phyloP scores from a whole-genome alignment of 768 basidiomycete genomes.

The Suillus fuscotomentosus region DNA sequence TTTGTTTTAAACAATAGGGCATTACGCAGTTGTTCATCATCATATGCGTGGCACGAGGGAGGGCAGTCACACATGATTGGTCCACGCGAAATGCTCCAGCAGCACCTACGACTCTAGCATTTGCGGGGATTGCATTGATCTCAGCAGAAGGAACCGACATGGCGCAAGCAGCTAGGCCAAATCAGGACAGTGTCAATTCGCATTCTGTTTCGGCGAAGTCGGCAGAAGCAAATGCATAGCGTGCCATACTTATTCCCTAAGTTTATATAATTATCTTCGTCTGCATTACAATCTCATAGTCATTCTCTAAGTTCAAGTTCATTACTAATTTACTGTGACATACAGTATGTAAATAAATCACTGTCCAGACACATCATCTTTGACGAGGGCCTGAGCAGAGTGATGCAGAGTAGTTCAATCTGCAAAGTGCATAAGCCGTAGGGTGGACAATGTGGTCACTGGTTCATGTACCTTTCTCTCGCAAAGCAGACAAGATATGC shows the following conservation, averaged over 20 bases:
- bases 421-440: too few species aligned
- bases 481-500: constrained; percentile 68
- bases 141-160: background rate
- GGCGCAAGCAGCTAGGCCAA: background rate
- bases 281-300: background rate
- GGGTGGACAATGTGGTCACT: too few species aligned
- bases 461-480: too few species aligned
- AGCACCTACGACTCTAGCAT: background rate
- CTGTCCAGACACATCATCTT: too few species aligned
- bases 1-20: too few species aligned
- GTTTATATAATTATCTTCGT: background rate
- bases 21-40: too few species aligned
- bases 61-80: background rate
- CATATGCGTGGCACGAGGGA: too few species aligned
- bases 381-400: too few species aligned
- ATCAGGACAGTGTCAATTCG: background rate
- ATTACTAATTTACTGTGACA: too few species aligned
- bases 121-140: background rate
- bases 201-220: background rate
- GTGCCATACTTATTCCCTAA: too few species aligned
- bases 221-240: background rate
- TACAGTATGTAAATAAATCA: too few species aligned
- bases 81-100: background rate
- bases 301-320: background rate
- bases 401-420: too few species aligned